These are phyloP conservation scores for Tarenaya hassleriana DNA, from an alignment of 345 rosid genomes.

Conservation along the genomic window DNA sequence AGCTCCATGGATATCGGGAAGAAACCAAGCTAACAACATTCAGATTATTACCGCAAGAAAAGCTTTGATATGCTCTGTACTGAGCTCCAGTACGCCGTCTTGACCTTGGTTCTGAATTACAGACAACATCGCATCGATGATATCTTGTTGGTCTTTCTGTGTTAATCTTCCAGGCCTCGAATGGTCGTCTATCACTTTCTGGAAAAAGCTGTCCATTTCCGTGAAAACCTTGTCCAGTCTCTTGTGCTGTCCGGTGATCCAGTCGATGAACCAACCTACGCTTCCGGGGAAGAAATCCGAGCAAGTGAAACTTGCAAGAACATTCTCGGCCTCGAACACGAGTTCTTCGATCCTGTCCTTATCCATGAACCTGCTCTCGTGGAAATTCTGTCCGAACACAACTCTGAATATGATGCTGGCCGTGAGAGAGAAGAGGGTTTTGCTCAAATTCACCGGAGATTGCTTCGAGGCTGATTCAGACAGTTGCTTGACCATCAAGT, in stretches of 20 bases:
- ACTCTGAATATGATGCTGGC: constrained; percentile 28
- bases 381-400: constrained; percentile 39
- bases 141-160: constrained; percentile 17
- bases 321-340: not conserved
- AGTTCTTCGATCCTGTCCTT: constrained; percentile 7
- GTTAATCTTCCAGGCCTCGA: not conserved
- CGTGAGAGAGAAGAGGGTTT: constrained; percentile 20
- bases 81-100: constrained; percentile 16
- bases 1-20: no score
- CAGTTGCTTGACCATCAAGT: constrained; percentile 8
- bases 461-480: constrained; percentile 8
- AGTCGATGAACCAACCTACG: constrained; percentile 19
- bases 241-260: constrained; percentile 16
- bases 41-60: constrained; percentile 44
- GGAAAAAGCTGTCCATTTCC: constrained; percentile 17
- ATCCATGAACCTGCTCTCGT: constrained; percentile 13
- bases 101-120: not conserved
- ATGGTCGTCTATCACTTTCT: constrained; percentile 19
- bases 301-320: constrained; percentile 13
- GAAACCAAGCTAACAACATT: no score
- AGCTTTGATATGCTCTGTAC: constrained; percentile 39
- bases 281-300: constrained; percentile 18
- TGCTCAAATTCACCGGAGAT: constrained; percentile 25
- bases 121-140: constrained; percentile 14
- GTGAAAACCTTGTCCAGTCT: constrained; percentile 1